phyloP scores from a whole-genome alignment of 2,329 filamentous ascomycete genomes.

The Scytalidium sp. region DNA sequence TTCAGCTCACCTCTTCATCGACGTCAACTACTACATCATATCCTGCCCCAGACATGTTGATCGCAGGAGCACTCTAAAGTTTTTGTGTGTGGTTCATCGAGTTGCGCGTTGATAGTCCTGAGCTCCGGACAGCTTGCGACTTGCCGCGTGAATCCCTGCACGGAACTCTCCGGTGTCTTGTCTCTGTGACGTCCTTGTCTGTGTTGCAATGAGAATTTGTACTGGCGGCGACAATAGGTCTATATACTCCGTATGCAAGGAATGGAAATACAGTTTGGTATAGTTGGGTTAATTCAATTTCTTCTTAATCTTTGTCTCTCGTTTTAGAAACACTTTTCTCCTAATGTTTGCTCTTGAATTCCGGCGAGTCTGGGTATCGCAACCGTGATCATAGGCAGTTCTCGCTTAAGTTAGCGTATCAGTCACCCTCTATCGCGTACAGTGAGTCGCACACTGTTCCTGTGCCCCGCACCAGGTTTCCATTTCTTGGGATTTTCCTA shows the following conservation, averaged over 20 bases:
- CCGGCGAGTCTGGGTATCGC: background rate
- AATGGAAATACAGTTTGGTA: no score
- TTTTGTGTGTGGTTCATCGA: background rate
- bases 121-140: slow-evolving; percentile 20
- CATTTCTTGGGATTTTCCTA: background rate
- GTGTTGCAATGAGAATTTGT: no score
- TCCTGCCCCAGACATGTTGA: slow-evolving; percentile 51
- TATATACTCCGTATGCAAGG: no score
- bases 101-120: background rate
- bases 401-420: background rate
- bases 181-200: background rate
- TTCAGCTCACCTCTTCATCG: slow-evolving; percentile 75
- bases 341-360: background rate
- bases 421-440: background rate
- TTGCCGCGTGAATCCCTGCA: slow-evolving; percentile 2
- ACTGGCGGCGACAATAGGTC: no score
- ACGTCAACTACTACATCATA: slow-evolving; percentile 99
- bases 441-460: background rate
- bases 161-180: background rate
- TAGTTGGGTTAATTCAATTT: no score
- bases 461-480: background rate
- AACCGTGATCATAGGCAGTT: background rate
- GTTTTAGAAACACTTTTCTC: no score
- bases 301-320: no score
- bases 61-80: slow-evolving; percentile 1